These are phyloP conservation scores for Boletus sensibilis DNA, from an alignment of 768 basidiomycete genomes.

Conservation along the genomic window DNA sequence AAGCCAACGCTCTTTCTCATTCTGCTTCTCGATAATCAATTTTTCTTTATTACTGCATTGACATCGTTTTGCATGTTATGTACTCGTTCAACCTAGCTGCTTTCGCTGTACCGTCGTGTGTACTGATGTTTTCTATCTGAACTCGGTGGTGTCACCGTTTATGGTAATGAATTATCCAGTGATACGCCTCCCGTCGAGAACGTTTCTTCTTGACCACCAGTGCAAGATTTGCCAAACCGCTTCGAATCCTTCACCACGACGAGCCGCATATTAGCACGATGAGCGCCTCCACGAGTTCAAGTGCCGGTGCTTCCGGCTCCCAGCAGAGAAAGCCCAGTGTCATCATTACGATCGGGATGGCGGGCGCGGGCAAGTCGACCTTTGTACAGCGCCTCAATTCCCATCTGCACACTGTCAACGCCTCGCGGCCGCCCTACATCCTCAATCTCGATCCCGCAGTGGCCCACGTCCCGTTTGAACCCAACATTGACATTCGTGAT, in stretches of 20 bases:
- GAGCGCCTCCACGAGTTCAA: slow-evolving; percentile 18
- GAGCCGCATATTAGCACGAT: slow-evolving; percentile 10
- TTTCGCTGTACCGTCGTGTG: not conserved
- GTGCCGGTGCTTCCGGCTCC: not conserved
- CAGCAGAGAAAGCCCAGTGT: slow-evolving; percentile 60
- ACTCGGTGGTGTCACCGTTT: slow-evolving; percentile 8
- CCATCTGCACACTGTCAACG: slow-evolving; percentile 71
- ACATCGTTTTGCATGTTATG: slow-evolving; percentile 5
- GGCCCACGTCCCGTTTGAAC: slow-evolving; percentile 84
- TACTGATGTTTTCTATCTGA: not conserved
- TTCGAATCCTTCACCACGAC: not conserved
- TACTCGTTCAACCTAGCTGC: not conserved
- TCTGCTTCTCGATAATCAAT: slow-evolving; percentile 7
- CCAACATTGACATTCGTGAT: slow-evolving; percentile 97
- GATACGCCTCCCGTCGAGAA: not conserved
- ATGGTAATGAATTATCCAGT: slow-evolving; percentile 9
- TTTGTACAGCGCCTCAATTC: slow-evolving; percentile 95
- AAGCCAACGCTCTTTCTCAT: not conserved
- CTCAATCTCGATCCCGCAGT: slow-evolving; percentile 98
- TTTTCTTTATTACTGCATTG: not conserved
- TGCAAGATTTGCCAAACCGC: slow-evolving; percentile 1
- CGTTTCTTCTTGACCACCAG: slow-evolving; percentile 10
- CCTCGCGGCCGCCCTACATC: slow-evolving; percentile 81
- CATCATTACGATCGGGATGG: slow-evolving; percentile 94
- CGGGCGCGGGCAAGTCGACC: slow-evolving; percentile 96